Base-by-base conservation (phyloP, 768 basidiomycete species). In the Xerocomellus intermedius region DNA sequence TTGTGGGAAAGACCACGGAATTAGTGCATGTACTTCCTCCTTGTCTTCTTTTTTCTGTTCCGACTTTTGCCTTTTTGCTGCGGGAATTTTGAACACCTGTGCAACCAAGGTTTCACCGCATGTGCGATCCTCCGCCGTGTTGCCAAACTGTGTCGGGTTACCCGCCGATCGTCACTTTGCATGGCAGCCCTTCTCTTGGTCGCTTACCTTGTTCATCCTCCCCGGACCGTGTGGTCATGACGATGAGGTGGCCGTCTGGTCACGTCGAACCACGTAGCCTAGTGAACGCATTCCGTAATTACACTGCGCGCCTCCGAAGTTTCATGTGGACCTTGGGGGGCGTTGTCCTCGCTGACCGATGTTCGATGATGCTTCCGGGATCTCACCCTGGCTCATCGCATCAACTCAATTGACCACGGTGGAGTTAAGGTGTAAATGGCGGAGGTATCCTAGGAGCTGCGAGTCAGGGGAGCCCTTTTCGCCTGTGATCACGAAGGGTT, bases 241-340 rank as follows among this genome's bases (percentile, higher is more conserved):
- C 19, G 41, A 58, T 50, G 8, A 16, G 16, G 36, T 32, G 50
- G 46, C 19, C 28, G 22, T 39, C 21, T 10, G 13, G 16, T 42
- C 19, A 16, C 32, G 32, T 36, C 35, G 33, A 43, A 51, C 33
- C 17, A 32, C 14, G 33, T 44, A 24, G 10, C n/a, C 14, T 39
- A 16, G 13, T 44, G 42, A 36, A n/a, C 32, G 5, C 36, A 19
- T 28, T 30, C 28, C 38, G 26, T 36, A 28, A 13, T 26, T 22
- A 13, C 22, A 6, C 10, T 26, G 24, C n/a, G 36, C 19, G 24
- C 26, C 5, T 50, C 35, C 53, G 26, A 30, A 7, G 50, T 43
- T 51, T 42, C 50, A 62, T 26, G 48, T 47, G 50, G 28, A 33
- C 42, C 37, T 39, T 44, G 44, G 42, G 19, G 49, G 42, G 32